Conservation (phyloP, 1,284 basidiomycete species). For the Lentinula novae-zelandiae region DNA sequence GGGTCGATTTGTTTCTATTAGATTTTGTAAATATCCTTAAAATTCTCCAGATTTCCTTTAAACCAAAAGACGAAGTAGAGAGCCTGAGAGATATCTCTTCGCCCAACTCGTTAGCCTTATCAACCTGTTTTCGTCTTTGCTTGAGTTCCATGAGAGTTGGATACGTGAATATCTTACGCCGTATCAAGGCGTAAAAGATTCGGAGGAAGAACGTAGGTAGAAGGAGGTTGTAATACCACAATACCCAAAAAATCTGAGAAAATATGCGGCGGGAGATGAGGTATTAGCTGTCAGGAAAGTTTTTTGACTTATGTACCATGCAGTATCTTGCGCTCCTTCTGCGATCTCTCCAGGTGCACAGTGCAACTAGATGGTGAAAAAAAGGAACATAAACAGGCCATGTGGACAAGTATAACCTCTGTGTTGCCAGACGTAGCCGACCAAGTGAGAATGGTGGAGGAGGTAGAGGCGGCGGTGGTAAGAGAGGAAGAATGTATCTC, state of each 20-base stretch:
- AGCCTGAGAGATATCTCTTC: slow-evolving; percentile 44
- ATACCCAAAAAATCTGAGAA: slow-evolving; percentile 53
- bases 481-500: slow-evolving; percentile 40
- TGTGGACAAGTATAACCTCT: slow-evolving; percentile 52
- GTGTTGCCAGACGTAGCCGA: slow-evolving; percentile 45
- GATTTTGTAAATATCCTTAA: slow-evolving; percentile 36
- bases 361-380: slow-evolving; percentile 30
- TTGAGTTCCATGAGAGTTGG: slow-evolving; percentile 53
- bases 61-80: slow-evolving; percentile 39
- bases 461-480: slow-evolving; percentile 37
- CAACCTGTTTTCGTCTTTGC: slow-evolving; percentile 43
- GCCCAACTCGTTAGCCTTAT: slow-evolving; percentile 49
- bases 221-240: slow-evolving; percentile 60
- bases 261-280: neutral
- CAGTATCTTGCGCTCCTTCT: slow-evolving; percentile 47
- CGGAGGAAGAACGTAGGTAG: slow-evolving; percentile 47
- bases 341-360: slow-evolving; percentile 56
- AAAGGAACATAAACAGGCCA: slow-evolving; percentile 49
- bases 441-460: slow-evolving; percentile 49
- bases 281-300: slow-evolving; percentile 10
- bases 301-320: slow-evolving; percentile 33
- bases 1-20: slow-evolving; percentile 24
- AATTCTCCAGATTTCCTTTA: slow-evolving; percentile 52
- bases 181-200: slow-evolving; percentile 45
- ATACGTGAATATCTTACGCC: slow-evolving; percentile 48